phyloP scores from a whole-genome alignment of 2,329 filamentous ascomycete genomes.

The Diplodia sapinea region DNA sequence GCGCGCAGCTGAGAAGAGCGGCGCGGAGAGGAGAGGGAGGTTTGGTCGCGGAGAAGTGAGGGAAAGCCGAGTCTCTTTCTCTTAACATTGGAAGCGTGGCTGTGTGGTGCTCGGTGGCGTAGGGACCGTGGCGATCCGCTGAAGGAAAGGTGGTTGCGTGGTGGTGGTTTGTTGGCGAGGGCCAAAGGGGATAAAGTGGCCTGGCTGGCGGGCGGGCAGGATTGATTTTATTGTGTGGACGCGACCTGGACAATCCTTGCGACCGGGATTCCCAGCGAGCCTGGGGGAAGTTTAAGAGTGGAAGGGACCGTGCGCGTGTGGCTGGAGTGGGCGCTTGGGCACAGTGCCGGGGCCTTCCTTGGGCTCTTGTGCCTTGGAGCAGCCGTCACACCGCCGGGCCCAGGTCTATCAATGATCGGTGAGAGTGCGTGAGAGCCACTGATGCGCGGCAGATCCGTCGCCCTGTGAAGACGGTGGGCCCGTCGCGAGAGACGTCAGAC shows the following conservation, averaged over 20 bases:
- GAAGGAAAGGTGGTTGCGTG: background rate
- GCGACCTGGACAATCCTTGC: slow-evolving; percentile 11
- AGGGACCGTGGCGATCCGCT: slow-evolving; percentile 18
- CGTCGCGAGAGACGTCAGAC: slow-evolving; percentile 23
- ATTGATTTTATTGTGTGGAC: slow-evolving; percentile 24
- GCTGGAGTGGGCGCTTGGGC: slow-evolving; percentile 11
- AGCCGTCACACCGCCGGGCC: slow-evolving; percentile 24
- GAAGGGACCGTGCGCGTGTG: slow-evolving; percentile 19
- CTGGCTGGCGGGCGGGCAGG: slow-evolving; percentile 12
- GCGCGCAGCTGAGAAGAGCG: slow-evolving; percentile 35
- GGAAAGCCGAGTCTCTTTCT: slow-evolving; percentile 34
- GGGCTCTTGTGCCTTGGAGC: slow-evolving; percentile 24
- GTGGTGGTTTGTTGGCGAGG: slow-evolving; percentile 20
- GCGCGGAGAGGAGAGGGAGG: slow-evolving; percentile 37
- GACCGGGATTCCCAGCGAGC: slow-evolving; percentile 10
- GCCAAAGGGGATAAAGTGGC: slow-evolving; percentile 20
- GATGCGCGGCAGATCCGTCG: slow-evolving; percentile 25
- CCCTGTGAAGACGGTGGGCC: background rate
- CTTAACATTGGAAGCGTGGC: slow-evolving; percentile 30
- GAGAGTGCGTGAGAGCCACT: slow-evolving; percentile 3
- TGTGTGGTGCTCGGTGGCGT: slow-evolving; percentile 13
- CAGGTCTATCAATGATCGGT: slow-evolving; percentile 21
- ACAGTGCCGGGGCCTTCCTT: slow-evolving; percentile 4
- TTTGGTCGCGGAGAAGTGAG: slow-evolving; percentile 43
- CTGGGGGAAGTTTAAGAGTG: slow-evolving; percentile 4